Percentiles rank a stretch among this genome's conserved stretches.
Conservation (phyloP, 208 protist genomes). For the Herpetomonas samuelpessoai region DNA sequence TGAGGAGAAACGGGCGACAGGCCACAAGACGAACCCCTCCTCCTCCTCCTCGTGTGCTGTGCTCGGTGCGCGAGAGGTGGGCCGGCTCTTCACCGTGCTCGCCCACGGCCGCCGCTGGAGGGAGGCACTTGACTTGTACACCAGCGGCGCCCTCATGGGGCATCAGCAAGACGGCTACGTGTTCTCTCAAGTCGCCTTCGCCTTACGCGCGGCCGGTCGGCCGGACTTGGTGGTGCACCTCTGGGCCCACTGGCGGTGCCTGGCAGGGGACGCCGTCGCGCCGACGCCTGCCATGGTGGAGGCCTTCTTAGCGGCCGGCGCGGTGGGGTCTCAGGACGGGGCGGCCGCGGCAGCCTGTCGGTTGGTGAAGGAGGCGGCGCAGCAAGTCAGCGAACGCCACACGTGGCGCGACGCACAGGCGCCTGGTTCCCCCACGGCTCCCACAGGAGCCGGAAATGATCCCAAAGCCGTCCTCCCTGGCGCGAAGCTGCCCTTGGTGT, state of each 20-base stretch:
- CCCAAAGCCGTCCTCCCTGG: background rate
- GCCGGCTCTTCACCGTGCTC: constrained; percentile 50
- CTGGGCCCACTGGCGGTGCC: constrained; percentile 67
- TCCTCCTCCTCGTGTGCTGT: too few species aligned
- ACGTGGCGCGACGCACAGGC: too few species aligned
- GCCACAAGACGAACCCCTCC: background rate
- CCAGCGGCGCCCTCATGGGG: constrained; percentile 12
- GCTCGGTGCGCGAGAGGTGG: constrained; percentile 29
- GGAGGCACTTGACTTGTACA: constrained; percentile 50
- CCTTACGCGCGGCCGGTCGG: constrained; percentile 18
- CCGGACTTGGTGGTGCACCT: constrained; percentile 38
- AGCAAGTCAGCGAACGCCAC: too few species aligned
- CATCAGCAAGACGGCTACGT: constrained; percentile 48
- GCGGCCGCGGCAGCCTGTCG: constrained; percentile 16
- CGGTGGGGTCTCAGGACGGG: constrained; percentile 20
- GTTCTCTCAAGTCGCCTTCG: constrained; percentile 50
- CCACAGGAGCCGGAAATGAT: too few species aligned
- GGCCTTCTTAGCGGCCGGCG: constrained; percentile 45
- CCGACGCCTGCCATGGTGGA: constrained; percentile 47
- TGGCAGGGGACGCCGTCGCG: constrained; percentile 40
- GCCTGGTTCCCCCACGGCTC: too few species aligned
- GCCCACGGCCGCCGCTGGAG: constrained; percentile 43
- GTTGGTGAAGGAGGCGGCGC: constrained; percentile 13
- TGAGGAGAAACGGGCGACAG: too few species aligned
- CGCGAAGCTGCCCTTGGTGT: constrained; percentile 25